phyloP scores from a whole-genome alignment of 306 rosid genomes.

The Vigna mungo region DNA sequence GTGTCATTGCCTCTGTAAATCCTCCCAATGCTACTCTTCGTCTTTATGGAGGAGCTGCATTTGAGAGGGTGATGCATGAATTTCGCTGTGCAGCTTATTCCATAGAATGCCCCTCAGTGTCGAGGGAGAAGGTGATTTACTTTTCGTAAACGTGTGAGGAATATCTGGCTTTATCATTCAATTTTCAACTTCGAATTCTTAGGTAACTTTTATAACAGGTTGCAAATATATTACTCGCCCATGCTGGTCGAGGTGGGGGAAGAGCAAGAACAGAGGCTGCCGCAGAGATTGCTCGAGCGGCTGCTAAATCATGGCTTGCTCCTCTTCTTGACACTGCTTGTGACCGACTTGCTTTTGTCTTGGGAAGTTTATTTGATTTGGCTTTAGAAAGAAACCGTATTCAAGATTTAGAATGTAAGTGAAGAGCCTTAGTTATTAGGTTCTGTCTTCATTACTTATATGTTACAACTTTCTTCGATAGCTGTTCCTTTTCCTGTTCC shows the following conservation, averaged over 20 bases:
- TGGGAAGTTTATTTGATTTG: slow-evolving; percentile 89
- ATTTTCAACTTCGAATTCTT: slow-evolving; percentile 35
- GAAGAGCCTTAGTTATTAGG: slow-evolving; percentile 37
- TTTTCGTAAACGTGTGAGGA: slow-evolving; percentile 21
- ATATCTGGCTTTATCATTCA: not conserved
- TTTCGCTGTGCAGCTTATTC: slow-evolving; percentile 96
- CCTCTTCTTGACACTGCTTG: slow-evolving; percentile 98
- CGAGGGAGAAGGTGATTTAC: slow-evolving; percentile 85
- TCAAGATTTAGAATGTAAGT: slow-evolving; percentile 73
- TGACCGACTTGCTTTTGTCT: slow-evolving; percentile 91
- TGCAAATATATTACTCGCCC: slow-evolving; percentile 97
- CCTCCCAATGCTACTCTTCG: slow-evolving; percentile 94
- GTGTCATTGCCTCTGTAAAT: slow-evolving; percentile 64
- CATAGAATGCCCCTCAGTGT: slow-evolving; percentile 89
- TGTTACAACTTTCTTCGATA: not conserved
- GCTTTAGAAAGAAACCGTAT: slow-evolving; percentile 73
- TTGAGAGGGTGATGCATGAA: slow-evolving; percentile 97
- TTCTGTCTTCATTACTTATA: slow-evolving; percentile 22
- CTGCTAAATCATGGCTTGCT: slow-evolving; percentile 96
- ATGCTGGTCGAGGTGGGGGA: slow-evolving; percentile 89
- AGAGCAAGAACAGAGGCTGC: slow-evolving; percentile 91
- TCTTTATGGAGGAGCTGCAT: slow-evolving; percentile 97
- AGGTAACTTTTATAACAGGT: slow-evolving; percentile 60
- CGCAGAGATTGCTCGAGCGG: slow-evolving; percentile 99
- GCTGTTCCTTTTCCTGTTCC: not conserved